Base-by-base conservation (phyloP, 2,329 filamentous ascomycete species). In the Penicillium janthinellum region DNA sequence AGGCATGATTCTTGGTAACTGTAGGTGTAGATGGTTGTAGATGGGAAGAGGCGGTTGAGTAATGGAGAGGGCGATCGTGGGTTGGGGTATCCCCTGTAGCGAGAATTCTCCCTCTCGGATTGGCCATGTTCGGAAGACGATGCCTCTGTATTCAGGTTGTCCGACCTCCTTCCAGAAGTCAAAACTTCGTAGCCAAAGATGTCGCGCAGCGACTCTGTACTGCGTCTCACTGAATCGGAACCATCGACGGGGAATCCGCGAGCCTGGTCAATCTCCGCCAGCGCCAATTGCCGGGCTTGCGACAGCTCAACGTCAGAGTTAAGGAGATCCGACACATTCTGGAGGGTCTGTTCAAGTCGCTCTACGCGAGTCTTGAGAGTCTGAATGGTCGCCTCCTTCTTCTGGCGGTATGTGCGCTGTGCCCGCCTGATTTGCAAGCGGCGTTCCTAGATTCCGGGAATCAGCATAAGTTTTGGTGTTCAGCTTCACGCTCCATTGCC, bases 391-490 rank as follows among this genome's bases (percentile, higher is more conserved):
- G 84, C 88, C 71, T 96, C 92, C 76, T 96, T 96, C 54, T 92
- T 88, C 69, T 90, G 86, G 15, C 92, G 86, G 71, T 96, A 96
- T 0, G 91, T 91, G 65, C 92, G 83, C 74, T 96, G 92, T 1
- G 92, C 92, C 56, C 94, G 84, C 25, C 92, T 88, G 64, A 96
- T 95, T 73, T 96, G 92, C 5, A 91, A 94, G 56, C 92, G 86
- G 54, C 92, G 89, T 56, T 70, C 69, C 64, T 70, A 50, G 28
- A 17, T 15, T 20, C 45, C 51, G n/a, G 37, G 28, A 11, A 52
- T 65, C 41, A 67, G 54, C 47, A 39, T 35, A 25, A 42, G 10
- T 45, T 5, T 49, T 49, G 25, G 25, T 5, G 3, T 37, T 54
- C 31, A 39, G 35, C 37, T 10, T 35, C 47, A 17, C 5, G 47